phyloP scores from a whole-genome alignment of 148 eudicot genomes.

The Silene conica region DNA sequence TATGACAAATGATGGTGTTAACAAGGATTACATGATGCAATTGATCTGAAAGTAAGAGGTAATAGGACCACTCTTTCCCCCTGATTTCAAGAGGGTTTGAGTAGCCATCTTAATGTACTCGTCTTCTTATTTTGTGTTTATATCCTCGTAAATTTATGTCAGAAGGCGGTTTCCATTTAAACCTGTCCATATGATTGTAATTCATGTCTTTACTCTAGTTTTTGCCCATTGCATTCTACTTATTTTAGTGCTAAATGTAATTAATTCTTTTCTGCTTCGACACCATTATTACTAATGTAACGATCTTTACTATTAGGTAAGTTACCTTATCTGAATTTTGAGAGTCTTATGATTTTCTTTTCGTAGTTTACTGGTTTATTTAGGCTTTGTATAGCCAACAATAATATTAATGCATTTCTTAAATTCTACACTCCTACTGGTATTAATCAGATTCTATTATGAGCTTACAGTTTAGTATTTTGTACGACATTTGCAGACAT shows the following conservation, averaged over 20 bases:
- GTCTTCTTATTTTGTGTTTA: not conserved
- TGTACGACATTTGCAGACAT: conserved; percentile 50
- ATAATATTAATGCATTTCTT: too few relatives aligned
- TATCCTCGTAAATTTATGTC: not conserved
- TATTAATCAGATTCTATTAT: not conserved
- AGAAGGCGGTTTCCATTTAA: not conserved
- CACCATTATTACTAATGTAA: not conserved
- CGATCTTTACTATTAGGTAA: not conserved
- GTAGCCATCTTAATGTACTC: not conserved
- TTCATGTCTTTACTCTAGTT: not conserved
- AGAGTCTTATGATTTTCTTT: not conserved
- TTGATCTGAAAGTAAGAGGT: not conserved
- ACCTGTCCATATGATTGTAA: not conserved
- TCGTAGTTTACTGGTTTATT: too few relatives aligned
- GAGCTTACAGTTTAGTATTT: not conserved
- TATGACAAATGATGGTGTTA: not conserved
- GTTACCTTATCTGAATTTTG: not conserved
- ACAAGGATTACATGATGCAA: not conserved
- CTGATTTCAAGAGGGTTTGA: not conserved
- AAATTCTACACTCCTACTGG: not conserved
- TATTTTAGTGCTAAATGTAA: not conserved
- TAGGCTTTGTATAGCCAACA: too few relatives aligned
- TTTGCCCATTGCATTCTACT: not conserved
- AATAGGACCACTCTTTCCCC: not conserved
- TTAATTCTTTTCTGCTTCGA: not conserved